phyloP scores from a whole-genome alignment of 176 grass and related monocot species.

The Echinochloa phyllopogon region DNA sequence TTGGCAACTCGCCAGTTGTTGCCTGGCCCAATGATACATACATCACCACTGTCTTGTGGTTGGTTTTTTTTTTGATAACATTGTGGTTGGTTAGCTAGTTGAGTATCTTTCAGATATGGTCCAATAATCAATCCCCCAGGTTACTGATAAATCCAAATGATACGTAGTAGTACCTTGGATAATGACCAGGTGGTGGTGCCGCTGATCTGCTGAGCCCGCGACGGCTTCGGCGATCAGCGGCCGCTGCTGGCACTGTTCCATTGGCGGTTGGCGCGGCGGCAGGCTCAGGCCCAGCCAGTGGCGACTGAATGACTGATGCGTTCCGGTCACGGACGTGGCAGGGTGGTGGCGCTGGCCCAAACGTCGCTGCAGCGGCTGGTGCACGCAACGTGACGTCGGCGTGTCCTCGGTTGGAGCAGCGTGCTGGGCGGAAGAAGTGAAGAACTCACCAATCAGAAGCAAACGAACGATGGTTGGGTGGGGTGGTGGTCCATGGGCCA shows the following conservation, averaged over 20 bases:
- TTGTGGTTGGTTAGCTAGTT: background rate
- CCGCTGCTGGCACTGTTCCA: background rate
- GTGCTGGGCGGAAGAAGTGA: background rate
- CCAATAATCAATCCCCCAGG: background rate
- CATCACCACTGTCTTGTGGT: too few relatives aligned
- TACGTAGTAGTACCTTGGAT: background rate
- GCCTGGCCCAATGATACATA: background rate
- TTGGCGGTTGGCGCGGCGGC: background rate
- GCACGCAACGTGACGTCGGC: background rate
- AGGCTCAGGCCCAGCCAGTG: too few relatives aligned
- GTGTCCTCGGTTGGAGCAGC: background rate
- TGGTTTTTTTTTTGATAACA: too few relatives aligned
- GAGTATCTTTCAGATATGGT: background rate
- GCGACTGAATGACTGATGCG: background rate
- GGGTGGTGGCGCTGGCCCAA: background rate
- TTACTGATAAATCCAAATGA: background rate
- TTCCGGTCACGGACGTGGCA: background rate
- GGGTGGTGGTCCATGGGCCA: background rate
- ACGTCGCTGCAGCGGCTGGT: background rate
- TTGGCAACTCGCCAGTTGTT: background rate
- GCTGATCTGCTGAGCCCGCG: background rate
- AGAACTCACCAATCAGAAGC: background rate
- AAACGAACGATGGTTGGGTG: background rate
- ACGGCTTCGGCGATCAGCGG: background rate
- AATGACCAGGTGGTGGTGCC: background rate